Evolutionary conservation across 345 rosid species (phyloP).

Genomic region (Toxicodendron radicans): DNA sequence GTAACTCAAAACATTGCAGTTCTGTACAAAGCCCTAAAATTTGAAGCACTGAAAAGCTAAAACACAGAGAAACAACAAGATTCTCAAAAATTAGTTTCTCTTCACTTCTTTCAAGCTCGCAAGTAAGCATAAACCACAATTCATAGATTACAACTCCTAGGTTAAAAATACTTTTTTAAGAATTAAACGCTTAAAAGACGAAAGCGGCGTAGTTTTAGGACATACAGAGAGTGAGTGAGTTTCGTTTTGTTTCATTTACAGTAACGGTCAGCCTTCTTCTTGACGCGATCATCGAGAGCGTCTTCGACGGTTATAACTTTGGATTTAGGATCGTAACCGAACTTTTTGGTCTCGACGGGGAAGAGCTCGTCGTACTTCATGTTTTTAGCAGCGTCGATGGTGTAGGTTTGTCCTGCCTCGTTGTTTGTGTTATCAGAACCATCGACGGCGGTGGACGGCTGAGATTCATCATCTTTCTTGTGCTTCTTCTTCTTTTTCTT

Average conservation of each 20-base stretch:
- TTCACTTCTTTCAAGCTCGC: neutral
- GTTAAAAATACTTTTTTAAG: too few relatives aligned
- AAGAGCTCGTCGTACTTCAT: conserved; percentile 83
- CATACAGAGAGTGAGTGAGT: neutral
- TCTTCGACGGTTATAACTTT: conserved; percentile 55
- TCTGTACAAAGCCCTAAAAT: neutral
- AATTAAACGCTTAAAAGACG: neutral
- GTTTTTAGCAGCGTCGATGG: conserved; percentile 85
- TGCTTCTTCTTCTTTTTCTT: conserved; percentile 52
- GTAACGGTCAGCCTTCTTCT: conserved; percentile 95
- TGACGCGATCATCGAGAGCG: conserved; percentile 92
- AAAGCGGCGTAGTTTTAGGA: neutral
- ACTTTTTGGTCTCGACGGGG: conserved; percentile 84
- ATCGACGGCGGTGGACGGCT: conserved; percentile 24
- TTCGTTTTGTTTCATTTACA: conserved; percentile 51
- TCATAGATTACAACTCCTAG: too few relatives aligned
- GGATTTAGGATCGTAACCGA: conserved; percentile 66
- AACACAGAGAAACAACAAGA: neutral
- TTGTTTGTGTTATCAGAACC: conserved; percentile 14
- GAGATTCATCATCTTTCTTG: conserved; percentile 22
- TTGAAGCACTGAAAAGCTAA: neutral
- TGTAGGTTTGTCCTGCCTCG: conserved; percentile 42
- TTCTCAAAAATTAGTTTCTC: too few relatives aligned
- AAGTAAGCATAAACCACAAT: neutral
- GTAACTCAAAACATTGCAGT: too few relatives aligned